These are phyloP conservation scores for Blattamonas nauphoetae DNA, from an alignment of 78 protist species.

Conservation along the genomic window DNA sequence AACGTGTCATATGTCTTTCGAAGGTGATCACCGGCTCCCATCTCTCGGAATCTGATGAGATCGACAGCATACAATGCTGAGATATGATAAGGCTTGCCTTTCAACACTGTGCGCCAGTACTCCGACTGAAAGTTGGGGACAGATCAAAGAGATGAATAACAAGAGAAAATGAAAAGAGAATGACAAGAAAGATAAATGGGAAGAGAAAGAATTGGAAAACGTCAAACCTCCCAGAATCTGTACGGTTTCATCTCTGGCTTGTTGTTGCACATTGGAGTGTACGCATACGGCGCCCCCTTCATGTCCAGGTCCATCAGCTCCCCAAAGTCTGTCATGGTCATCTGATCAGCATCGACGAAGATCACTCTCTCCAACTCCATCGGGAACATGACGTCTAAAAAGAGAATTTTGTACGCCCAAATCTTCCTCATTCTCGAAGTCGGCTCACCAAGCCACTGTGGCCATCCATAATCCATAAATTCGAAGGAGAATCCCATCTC, in stretches of 20 bases:
- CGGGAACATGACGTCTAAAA: constrained; percentile 31
- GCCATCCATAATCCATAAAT: constrained; percentile 19
- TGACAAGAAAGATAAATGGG: no score
- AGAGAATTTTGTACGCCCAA: constrained; percentile 38
- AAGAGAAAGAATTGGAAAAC: no score
- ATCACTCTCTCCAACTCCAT: not conserved
- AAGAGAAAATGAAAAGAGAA: no score
- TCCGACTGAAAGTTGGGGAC: constrained; percentile 19
- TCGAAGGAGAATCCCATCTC: not conserved
- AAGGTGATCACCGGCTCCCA: not conserved
- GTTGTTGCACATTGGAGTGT: constrained; percentile 19
- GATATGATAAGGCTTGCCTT: constrained; percentile 82
- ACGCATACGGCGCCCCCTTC: not conserved
- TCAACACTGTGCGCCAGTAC: constrained; percentile 76
- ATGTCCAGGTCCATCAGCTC: not conserved
- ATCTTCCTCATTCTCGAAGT: constrained; percentile 1
- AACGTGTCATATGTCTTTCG: not conserved
- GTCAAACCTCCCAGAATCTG: constrained; percentile 20
- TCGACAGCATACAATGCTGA: constrained; percentile 91
- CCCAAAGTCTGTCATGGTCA: not conserved
- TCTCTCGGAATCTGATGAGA: constrained; percentile 49
- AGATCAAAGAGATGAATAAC: not conserved
- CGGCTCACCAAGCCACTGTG: not conserved
- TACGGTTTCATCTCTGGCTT: constrained; percentile 5
- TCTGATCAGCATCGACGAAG: constrained; percentile 35